Evolutionary conservation across 768 basidiomycete species (phyloP).

Genomic region (Russula dissimulans): DNA sequence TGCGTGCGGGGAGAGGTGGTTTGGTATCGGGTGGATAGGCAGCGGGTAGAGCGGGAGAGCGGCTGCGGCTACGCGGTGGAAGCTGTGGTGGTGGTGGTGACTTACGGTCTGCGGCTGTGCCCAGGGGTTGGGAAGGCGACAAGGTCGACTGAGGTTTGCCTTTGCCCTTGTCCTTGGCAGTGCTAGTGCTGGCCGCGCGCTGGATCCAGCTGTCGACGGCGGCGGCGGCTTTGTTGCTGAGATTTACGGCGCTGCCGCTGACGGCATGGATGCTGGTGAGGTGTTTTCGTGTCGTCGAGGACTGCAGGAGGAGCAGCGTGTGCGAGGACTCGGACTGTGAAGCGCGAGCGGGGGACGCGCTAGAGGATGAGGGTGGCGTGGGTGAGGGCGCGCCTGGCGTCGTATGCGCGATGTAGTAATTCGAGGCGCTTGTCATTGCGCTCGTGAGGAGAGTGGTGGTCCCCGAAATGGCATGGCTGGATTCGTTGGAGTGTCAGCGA

Average conservation of each 20-base stretch:
- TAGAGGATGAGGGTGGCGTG: neutral
- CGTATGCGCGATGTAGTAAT: slow-evolving; percentile 14
- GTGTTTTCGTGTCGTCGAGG: slow-evolving; percentile 16
- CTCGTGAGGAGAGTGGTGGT: slow-evolving; percentile 15
- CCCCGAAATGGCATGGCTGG: slow-evolving; percentile 18
- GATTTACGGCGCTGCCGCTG: slow-evolving; percentile 14
- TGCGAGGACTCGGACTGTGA: slow-evolving; percentile 9
- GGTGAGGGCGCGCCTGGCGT: slow-evolving; percentile 6
- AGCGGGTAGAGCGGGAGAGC: neutral
- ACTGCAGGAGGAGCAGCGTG: slow-evolving; percentile 17
- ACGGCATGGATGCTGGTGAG: slow-evolving; percentile 12
- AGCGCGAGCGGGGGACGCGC: neutral
- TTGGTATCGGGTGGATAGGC: neutral
- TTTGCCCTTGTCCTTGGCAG: neutral
- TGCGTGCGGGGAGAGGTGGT: neutral
- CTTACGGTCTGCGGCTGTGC: neutral
- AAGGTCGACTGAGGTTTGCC: neutral
- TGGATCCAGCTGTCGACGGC: slow-evolving; percentile 8
- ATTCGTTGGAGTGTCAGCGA: neutral
- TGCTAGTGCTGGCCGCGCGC: neutral
- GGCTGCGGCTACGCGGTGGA: slow-evolving; percentile 11
- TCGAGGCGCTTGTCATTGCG: slow-evolving; percentile 18
- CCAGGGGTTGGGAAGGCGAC: neutral
- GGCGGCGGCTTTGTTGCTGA: slow-evolving; percentile 14
- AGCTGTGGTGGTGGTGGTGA: slow-evolving; percentile 1